Evolutionary conservation across 306 rosid species (phyloP), one percentile per base, ranked within the genome.

Genomic region (Styphnolobium japonicum): DNA sequence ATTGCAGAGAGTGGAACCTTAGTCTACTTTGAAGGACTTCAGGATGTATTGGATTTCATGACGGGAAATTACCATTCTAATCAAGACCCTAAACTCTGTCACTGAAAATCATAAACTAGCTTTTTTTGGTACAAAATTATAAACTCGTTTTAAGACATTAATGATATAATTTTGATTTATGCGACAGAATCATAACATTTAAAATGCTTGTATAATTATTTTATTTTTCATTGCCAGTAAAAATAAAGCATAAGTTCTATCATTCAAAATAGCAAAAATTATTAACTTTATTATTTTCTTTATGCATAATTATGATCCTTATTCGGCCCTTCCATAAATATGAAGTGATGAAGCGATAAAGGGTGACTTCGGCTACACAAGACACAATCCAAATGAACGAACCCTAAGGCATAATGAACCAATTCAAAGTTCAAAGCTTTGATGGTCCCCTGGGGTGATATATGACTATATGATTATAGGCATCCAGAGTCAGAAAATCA

Each of bases 401-500:
- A 77, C 37, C 29, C 49, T 0, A 3, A 51, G 3, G 11, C 31
- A 23, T 22, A 67, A 52, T 21, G 73, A 55, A 73, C 22, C 39
- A 51, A 27, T 42, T 78, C 76, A 86, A 45, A 86, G 76, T 73
- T 86, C 81, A 89, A 66, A 92, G 88, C 81, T 71, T 88, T 56
- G 93, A 83, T 9, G 79, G 12, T 34, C 79, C 87, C 72, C n/a
- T 82, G 3, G 96, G 97, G 58, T 90, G 86, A 77, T 86, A 84
- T 0, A 84, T 40, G 40, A 91, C 94, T 29, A 91, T 88, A 45
- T 80, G 62, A 80, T 88, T 84, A 63, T 95, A 95, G 6, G 96
- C 93, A 75, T 92, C 88, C 22, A 91, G 78, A 16, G 98, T 95
- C 34, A 95, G 91, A 82, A 95, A 95, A 80, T 95, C 98, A 84